Base-by-base conservation (phyloP, 176 grass and related monocot species). In the Pontederia crassipes region DNA sequence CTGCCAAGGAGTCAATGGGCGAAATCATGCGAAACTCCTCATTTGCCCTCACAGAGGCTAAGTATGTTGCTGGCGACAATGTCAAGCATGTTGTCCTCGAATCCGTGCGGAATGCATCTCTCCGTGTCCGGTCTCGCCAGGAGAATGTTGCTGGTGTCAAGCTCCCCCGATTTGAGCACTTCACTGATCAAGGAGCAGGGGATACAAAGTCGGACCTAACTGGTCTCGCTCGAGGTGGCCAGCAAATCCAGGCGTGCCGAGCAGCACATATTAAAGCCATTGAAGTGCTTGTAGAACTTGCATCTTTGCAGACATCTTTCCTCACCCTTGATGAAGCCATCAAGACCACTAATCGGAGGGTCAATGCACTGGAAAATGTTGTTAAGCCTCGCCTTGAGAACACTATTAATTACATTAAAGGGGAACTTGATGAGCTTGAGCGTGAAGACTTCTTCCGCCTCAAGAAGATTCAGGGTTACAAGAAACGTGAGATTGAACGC, bases 371-470 rank as follows among this genome's bases (percentile, higher is more conserved):
- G 54, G 89, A 95, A 73, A 89, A 67, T 61, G 85, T 89, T 10
- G 85, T 95, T 55, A 72, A 73, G 76, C 89, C 89, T 8, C 61
- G 74, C 2, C 66, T 95, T 8, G 85, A 95, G 79, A 95, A 95
- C 82, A 89, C 82, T 35, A 85, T 95, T 10, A 32, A 10, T 53
- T 89, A 95, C 67, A 89, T 95, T 17, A 76, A 49, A 27, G 79
- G 70, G 1, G 89, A 89, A 74, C 85, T 89, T 0, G 90, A 89
- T 72, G 82, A 95, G 71, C 80, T 79, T 17, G 90, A 95, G 79
- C 49, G 90, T n/a, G 82, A 88, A 72, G 89, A 89, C 59, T 95
- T 95, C 80, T 95, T 95, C 71, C 71, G 80, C 28, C 77, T 95
- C 12, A 95, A 95, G 79, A 95, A 89, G 76, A 86, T 95, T 32